Evolutionary conservation across 345 rosid species (phyloP), one percentile per base, ranked within the genome.

Genomic region (Pistacia vera): DNA sequence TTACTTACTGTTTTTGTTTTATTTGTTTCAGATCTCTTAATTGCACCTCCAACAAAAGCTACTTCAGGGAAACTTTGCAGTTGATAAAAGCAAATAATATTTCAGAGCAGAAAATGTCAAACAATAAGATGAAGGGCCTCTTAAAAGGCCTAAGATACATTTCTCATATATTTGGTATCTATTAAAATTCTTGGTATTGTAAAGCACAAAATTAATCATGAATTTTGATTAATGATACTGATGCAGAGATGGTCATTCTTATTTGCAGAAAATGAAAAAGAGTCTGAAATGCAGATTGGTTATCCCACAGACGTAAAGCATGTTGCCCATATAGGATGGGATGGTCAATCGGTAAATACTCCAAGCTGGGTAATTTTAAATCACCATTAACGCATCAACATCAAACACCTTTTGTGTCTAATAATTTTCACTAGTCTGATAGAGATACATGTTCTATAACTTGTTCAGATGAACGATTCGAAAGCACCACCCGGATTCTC

Each of bases 271-370:
- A 84, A 89, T 75, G 97, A 82, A 73, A 88, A 91, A 77, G 95
- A 95, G 78, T 82, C 87, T 66, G 97, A 95, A 69, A 91, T 95
- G 87, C 79, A 85, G 74, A 95, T 95, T 68, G 98, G 98, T 58
- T 59, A 35, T 68, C 98, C 98, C 58, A 95, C 98, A 8, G 97
- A 95, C 67, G 98, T 95, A 79, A 95, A 93, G 80, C 98, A 95
- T 77, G 94, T 95, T 9, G 93, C 98, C 35, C 98, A 95, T 71
- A 95, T 95, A 55, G 98, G 99, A 75, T 89, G 90, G 91, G 98
- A 95, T 57, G 95, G 88, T 46, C 89, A 91, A 9, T 76, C 91
- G 16, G 79, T 84, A 36, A 79, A 78, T 66, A 59, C 86, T 10
- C 95, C 93, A 14, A 87, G 86, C 78, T 89, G 91, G 91, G 95